Evolutionary conservation across 495 filamentous ascomycete species (phyloP), one percentile per base, ranked within the genome.

Genomic region (Acidomyces sp.): DNA sequence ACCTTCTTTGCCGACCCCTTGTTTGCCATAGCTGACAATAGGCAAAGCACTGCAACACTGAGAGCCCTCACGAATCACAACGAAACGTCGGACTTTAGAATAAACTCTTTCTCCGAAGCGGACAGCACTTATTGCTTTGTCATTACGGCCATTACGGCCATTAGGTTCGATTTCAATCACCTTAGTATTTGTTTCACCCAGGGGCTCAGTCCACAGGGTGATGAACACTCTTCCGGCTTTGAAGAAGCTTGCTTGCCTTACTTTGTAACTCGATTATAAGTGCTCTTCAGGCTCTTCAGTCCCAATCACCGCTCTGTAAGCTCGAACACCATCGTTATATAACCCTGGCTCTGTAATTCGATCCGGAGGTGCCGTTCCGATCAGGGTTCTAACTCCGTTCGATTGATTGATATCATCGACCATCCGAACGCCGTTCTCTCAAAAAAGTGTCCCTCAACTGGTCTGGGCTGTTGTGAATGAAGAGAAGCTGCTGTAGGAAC

Each of bases 131-230:
- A n/a, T n/a, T n/a, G n/a, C n/a, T n/a, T n/a, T n/a, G n/a, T n/a
- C n/a, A n/a, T n/a, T n/a, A n/a, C n/a, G n/a, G n/a, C n/a, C n/a
- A n/a, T n/a, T n/a, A n/a, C n/a, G n/a, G n/a, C n/a, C n/a, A n/a
- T n/a, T n/a, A n/a, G n/a, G n/a, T n/a, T n/a, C n/a, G n/a, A n/a
- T n/a, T n/a, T n/a, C n/a, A n/a, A n/a, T n/a, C n/a, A n/a, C n/a
- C n/a, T n/a, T 34, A 11, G 34, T 37, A 13, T 15, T 25, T 2
- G 34, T 19, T 3, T 49, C 39, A 13, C 53, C 50, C 18, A 51
- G 45, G 4, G 53, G 55, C 24, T 58, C 55, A 0, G 40, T 32
- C 55, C 55, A 50, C 11, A 39, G 37, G 19, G 33, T 21, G 4
- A 29, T 4, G 37, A 47, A 47, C 6, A 47, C 44, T 21, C 37